Evolutionary conservation across 2,329 filamentous ascomycete genomes (phyloP), one percentile per base, ranked within the genome.

Genomic region (Neonectria sp.): DNA sequence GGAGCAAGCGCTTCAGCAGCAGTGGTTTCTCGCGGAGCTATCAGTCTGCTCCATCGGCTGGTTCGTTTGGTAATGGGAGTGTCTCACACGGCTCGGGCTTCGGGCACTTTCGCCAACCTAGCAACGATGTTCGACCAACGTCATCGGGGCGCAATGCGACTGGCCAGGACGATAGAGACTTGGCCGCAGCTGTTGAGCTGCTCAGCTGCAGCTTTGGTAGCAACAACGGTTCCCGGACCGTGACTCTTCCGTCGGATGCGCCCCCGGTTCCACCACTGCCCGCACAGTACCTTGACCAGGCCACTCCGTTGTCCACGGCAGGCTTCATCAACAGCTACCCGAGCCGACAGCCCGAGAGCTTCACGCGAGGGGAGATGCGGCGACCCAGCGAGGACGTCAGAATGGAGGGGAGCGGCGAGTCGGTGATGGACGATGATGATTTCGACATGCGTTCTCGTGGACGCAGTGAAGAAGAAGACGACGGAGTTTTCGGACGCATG

Each of bases 401-500:
- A 81, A 92, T 91, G 86, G 89, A 91, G 71, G 89, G 90, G 57
- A 89, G 88, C 73, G 84, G 89, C 71, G 90, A 90, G 65, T 91
- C 87, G 70, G 89, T 90, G 55, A 85, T 86, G 74, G 90, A 90
- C 71, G 91, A 94, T 61, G 90, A 92, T 73, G 90, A 93, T 68
- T 89, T 91, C 65, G 90, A 90, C 76, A 83, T 84, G 73, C 86
- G 83, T 62, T 88, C 86, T 56, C 87, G 89, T 62, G 88, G 89
- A 57, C 89, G 92, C 69, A 92, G 91, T 80, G 93, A 97, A 75
- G 95, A 97, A 75, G 95, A 97, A 70, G 95, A 98, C 73, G 95
- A 98, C 72, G 95, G 95, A 78, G 93, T 98, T 76, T 99, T 99
- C 85, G 95, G 95, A 64, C 90, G 90, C 73, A 98, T 98, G 95